Percentiles rank a stretch among this genome's conserved stretches.
Evolutionary conservation across 148 eudicot species (phyloP).

Genomic region (Selenicereus undatus): DNA sequence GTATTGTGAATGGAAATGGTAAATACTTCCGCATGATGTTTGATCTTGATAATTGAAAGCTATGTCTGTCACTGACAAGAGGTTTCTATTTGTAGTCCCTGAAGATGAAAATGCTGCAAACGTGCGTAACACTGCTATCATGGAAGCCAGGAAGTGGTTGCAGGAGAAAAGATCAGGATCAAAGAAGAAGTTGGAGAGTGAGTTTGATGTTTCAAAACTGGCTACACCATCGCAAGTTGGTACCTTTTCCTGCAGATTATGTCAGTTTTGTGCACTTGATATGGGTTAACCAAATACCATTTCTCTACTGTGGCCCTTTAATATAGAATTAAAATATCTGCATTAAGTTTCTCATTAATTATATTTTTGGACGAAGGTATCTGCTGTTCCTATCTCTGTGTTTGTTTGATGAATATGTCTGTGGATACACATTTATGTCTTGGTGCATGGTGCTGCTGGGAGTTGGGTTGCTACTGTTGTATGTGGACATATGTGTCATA

Average conservation of each 20-base stretch:
- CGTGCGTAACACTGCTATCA: conserved; percentile 45
- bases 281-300: neutral
- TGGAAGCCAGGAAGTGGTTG: conserved; percentile 84
- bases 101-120: conserved; percentile 35
- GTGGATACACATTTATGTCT: neutral
- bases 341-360: neutral
- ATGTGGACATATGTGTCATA: neutral
- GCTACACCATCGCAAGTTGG: conserved; percentile 43
- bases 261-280: neutral
- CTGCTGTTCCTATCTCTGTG: neutral
- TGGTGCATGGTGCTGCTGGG: neutral
- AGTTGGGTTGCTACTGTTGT: neutral
- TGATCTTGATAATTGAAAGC: neutral
- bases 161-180: conserved; percentile 70
- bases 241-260: conserved; percentile 23
- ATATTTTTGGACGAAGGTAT: neutral
- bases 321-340: neutral
- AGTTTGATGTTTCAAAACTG: conserved; percentile 27
- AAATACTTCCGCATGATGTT: conserved; percentile 9
- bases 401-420: neutral
- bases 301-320: neutral
- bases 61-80: neutral
- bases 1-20: conserved; percentile 44
- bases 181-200: conserved; percentile 36
- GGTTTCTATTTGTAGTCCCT: neutral